Percentiles rank a stretch among this genome's conserved stretches.
Evolutionary conservation across 495 filamentous ascomycete species (phyloP).

Genomic region (Viridothelium virens): DNA sequence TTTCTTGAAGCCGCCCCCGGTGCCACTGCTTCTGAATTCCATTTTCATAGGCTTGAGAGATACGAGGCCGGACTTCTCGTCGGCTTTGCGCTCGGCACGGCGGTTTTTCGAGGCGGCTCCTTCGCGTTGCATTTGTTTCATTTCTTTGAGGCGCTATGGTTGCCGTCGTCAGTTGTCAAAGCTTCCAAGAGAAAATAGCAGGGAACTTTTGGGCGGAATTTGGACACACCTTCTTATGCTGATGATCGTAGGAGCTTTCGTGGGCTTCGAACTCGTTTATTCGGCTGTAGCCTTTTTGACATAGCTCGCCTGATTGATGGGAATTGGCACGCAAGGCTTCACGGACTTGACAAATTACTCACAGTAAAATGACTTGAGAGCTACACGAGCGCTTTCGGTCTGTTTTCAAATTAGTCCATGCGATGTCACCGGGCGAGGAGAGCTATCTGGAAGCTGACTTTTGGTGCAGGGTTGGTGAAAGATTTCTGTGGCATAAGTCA

Average conservation of each 20-base stretch:
- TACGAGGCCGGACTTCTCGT: constrained; percentile 58
- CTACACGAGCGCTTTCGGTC: constrained; percentile 80
- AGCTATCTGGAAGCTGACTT: neutral
- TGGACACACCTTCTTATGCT: constrained; percentile 44
- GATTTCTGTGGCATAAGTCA: neutral
- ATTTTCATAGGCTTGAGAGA: constrained; percentile 43
- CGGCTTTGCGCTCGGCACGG: constrained; percentile 45
- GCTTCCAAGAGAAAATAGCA: too few relatives aligned
- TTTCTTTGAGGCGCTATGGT: constrained; percentile 53
- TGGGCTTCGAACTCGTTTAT: constrained; percentile 66
- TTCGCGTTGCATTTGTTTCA: constrained; percentile 57
- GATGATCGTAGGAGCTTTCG: constrained; percentile 62
- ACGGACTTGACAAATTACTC: constrained; percentile 14
- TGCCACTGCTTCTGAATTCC: constrained; percentile 23
- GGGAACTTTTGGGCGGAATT: neutral
- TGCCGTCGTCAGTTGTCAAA: neutral
- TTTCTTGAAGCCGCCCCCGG: constrained; percentile 45
- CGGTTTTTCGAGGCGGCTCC: constrained; percentile 52
- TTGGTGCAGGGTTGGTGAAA: constrained; percentile 1
- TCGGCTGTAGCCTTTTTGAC: constrained; percentile 60
- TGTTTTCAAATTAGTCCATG: constrained; percentile 38
- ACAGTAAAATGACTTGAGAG: constrained; percentile 85
- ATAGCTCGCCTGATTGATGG: constrained; percentile 47
- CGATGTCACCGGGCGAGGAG: neutral
- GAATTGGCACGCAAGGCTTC: neutral